Conservation (phyloP, 2,329 filamentous ascomycete species). For the Annulohypoxylon truncatum region DNA sequence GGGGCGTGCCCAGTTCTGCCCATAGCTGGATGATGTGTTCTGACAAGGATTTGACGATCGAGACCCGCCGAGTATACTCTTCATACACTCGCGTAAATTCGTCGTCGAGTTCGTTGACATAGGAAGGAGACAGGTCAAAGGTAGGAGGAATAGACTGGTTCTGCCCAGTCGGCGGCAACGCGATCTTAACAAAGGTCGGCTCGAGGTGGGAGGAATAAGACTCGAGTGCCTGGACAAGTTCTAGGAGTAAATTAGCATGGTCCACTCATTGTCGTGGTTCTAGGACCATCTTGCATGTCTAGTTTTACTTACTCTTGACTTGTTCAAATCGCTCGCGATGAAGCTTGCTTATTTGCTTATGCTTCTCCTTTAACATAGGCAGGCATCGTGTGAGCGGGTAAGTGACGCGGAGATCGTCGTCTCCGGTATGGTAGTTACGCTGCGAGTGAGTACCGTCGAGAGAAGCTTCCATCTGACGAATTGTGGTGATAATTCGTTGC, state of each 20-base stretch:
- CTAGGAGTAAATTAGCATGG: slow-evolving; percentile 57
- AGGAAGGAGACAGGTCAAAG: slow-evolving; percentile 92
- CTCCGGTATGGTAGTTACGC: slow-evolving; percentile 68
- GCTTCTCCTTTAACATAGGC: slow-evolving; percentile 84
- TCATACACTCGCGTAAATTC: slow-evolving; percentile 97
- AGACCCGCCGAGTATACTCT: slow-evolving; percentile 88
- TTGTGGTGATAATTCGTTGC: slow-evolving; percentile 82
- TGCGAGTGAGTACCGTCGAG: slow-evolving; percentile 79
- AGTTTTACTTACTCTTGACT: slow-evolving; percentile 78
- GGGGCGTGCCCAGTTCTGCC: slow-evolving; percentile 94
- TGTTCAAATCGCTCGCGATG: slow-evolving; percentile 95
- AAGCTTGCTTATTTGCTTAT: slow-evolving; percentile 79
- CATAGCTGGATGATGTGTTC: slow-evolving; percentile 94
- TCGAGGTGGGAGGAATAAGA: slow-evolving; percentile 98
- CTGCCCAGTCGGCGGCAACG: slow-evolving; percentile 83
- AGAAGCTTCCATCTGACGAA: slow-evolving; percentile 93
- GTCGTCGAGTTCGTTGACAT: slow-evolving; percentile 85
- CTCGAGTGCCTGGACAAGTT: slow-evolving; percentile 91
- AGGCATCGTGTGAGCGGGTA: slow-evolving; percentile 87
- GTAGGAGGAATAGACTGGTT: slow-evolving; percentile 81
- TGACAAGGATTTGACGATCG: slow-evolving; percentile 76
- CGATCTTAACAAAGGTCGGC: slow-evolving; percentile 84
- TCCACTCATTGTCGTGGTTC: not conserved
- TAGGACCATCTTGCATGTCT: not conserved
- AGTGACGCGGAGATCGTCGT: slow-evolving; percentile 79